phyloP scores from a whole-genome alignment of 1,139 yeast species.

The Lodderomyces theae region DNA sequence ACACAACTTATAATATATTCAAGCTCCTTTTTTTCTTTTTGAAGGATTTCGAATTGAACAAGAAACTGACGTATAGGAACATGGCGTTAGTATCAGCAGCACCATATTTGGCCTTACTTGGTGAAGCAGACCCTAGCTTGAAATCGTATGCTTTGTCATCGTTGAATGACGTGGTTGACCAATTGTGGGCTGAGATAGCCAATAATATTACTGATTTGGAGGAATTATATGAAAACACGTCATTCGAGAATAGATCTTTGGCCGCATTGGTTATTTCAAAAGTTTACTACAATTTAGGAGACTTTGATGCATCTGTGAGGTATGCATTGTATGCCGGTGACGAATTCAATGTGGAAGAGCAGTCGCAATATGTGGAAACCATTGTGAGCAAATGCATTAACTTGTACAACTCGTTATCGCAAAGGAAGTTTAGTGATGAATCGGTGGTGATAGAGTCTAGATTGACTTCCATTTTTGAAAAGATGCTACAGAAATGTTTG shows the following conservation, averaged over 20 bases:
- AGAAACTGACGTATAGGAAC: too few species aligned
- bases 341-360: conserved; percentile 69
- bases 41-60: too few species aligned
- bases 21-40: too few species aligned
- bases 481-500: conserved; percentile 81
- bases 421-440: conserved; percentile 46
- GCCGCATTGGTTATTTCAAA: conserved; percentile 94
- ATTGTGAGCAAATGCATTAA: conserved; percentile 91
- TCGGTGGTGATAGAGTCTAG: conserved; percentile 53
- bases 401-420: conserved; percentile 68
- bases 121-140: conserved; percentile 74
- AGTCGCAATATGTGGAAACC: conserved; percentile 88
- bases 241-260: conserved; percentile 70
- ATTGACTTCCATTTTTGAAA: conserved; percentile 70
- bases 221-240: conserved; percentile 82
- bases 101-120: conserved; percentile 83
- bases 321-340: conserved; percentile 85
- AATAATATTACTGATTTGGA: conserved; percentile 84
- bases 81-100: conserved; percentile 79
- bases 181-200: conserved; percentile 97
- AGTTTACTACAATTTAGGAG: conserved; percentile 93
- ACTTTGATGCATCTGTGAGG: conserved; percentile 85
- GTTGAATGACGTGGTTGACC: conserved; percentile 79
- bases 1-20: too few species aligned
- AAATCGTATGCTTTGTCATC: conserved; percentile 84